phyloP scores from a whole-genome alignment of 140 eudicot species.

The Stevia rebaudiana region DNA sequence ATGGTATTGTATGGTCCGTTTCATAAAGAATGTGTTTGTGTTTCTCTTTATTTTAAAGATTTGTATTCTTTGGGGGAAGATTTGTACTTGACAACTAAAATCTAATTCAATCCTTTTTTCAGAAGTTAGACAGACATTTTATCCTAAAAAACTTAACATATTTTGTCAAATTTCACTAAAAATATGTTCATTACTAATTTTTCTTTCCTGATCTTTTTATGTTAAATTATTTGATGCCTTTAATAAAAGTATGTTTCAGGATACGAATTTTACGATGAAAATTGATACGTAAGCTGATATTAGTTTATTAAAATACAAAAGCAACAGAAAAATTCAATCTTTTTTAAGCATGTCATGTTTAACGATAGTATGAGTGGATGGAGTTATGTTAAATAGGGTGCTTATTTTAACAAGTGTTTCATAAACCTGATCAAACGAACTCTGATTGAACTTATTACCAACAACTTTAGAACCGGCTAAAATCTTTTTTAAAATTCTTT shows the following conservation, averaged over 20 bases:
- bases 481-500: no score
- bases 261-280: background rate
- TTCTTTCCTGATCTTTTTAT: background rate
- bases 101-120: background rate
- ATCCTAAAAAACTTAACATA: background rate
- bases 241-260: background rate
- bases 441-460: no score
- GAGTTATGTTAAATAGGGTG: no score
- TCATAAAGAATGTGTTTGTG: background rate
- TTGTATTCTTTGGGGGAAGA: background rate
- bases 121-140: background rate
- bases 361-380: background rate
- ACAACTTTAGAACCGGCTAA: no score
- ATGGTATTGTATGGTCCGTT: background rate
- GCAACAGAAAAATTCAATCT: background rate
- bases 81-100: background rate
- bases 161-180: background rate
- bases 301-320: background rate
- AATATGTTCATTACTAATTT: background rate
- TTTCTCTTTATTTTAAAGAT: background rate
- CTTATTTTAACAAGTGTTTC: no score
- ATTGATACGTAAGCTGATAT: background rate
- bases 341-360: background rate
- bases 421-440: no score
- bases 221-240: background rate